Percentiles rank a stretch among this genome's conserved stretches.
These are phyloP conservation scores for Saturnispora ahearnii DNA, from an alignment of 805 yeast genomes.

Conservation along the genomic window DNA sequence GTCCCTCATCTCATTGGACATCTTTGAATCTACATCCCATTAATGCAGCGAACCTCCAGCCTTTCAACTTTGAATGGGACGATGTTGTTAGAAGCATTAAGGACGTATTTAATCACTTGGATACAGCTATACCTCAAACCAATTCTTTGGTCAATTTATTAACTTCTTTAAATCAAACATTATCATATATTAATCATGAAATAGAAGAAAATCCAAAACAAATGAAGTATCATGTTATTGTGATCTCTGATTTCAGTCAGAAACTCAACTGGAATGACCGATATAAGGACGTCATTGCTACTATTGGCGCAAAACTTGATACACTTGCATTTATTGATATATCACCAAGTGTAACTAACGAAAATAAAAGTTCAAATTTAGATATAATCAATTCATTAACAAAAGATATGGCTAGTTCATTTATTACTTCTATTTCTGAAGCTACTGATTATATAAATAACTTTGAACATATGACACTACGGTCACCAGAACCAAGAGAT, in stretches of 20 bases:
- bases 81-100: conserved; percentile 2
- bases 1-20: not conserved
- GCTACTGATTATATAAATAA: conserved; percentile 5
- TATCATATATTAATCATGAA: conserved; percentile 2
- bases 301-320: not conserved
- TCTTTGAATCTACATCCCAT: conserved; percentile 1
- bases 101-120: not conserved
- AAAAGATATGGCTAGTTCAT: not conserved
- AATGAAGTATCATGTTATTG: not conserved
- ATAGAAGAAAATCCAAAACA: not conserved
- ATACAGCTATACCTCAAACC: not conserved
- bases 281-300: not conserved
- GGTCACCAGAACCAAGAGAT: conserved; percentile 12
- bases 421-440: not conserved
- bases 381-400: not conserved
- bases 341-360: not conserved
- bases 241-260: not conserved
- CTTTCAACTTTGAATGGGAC: not conserved
- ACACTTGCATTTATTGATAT: conserved; percentile 1
- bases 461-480: conserved; percentile 1
- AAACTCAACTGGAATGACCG: not conserved
- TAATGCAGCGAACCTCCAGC: not conserved
- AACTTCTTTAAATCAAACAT: not conserved
- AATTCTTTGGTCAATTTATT: not conserved
- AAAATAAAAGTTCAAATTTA: not conserved